phyloP scores from a whole-genome alignment of 148 eudicot genomes.

The Camellia sinensis region DNA sequence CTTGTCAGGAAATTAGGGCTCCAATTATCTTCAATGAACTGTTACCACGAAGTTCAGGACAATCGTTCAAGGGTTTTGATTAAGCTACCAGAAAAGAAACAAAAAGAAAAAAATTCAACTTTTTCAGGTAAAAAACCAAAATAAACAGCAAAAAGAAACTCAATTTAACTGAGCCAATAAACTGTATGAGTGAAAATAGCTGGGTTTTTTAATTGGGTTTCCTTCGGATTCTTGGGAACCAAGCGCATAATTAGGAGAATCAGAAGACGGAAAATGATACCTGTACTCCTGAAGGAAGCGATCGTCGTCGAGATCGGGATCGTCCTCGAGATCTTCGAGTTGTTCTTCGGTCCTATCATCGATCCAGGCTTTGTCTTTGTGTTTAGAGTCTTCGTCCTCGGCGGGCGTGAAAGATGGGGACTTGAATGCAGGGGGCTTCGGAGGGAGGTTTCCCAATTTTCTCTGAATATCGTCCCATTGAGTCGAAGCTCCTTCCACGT shows the following conservation, averaged over 20 bases:
- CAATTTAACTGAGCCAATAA: background rate
- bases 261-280: constrained; percentile 15
- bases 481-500: constrained; percentile 78
- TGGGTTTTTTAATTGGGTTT: background rate
- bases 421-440: constrained; percentile 67
- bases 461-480: constrained; percentile 93
- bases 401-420: constrained; percentile 66
- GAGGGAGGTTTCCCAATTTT: constrained; percentile 72
- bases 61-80: background rate
- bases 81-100: background rate
- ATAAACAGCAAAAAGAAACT: background rate
- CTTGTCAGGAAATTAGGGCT: no score
- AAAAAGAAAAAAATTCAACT: background rate
- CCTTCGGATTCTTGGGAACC: background rate
- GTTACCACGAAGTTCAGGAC: no score
- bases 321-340: constrained; percentile 89
- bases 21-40: no score
- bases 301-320: constrained; percentile 68
- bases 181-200: background rate
- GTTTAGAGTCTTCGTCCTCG: constrained; percentile 58
- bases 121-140: background rate
- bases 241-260: background rate
- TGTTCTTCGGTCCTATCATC: constrained; percentile 75
- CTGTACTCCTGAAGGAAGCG: constrained; percentile 83
- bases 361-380: constrained; percentile 68